Conservation (phyloP, 78 protist species). For the Reticulomyxa filosa region DNA sequence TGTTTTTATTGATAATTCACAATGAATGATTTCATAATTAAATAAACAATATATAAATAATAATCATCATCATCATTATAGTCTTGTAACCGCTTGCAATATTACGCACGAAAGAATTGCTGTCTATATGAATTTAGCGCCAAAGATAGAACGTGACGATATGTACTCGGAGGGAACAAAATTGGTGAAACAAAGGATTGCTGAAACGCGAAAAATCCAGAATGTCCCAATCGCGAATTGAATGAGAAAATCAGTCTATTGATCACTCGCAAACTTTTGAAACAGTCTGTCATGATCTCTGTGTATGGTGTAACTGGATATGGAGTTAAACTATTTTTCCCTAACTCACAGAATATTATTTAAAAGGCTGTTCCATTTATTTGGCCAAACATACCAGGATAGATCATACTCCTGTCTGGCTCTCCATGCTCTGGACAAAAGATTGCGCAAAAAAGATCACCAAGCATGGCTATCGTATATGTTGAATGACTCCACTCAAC, state of each 20-base stretch:
- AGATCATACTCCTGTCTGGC: conserved; percentile 41
- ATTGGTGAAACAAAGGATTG: conserved; percentile 7
- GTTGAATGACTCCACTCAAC: conserved; percentile 72
- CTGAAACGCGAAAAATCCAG: neutral
- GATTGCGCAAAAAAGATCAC: conserved; percentile 12
- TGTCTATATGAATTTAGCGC: conserved; percentile 43
- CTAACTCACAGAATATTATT: too few species aligned
- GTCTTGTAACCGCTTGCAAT: too few species aligned
- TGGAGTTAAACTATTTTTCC: conserved; percentile 59
- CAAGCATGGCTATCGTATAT: neutral
- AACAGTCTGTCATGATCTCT: conserved; percentile 81
- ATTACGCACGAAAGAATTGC: conserved; percentile 73
- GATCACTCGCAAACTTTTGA: conserved; percentile 58
- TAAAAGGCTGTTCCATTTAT: neutral
- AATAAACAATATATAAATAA: too few species aligned
- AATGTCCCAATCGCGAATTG: neutral
- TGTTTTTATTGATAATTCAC: too few species aligned
- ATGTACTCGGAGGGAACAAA: conserved; percentile 20
- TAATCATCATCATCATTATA: too few species aligned
- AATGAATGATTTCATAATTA: conserved; percentile 9
- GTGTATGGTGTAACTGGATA: conserved; percentile 81
- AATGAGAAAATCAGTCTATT: neutral
- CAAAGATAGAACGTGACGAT: conserved; percentile 38
- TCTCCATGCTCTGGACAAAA: conserved; percentile 51
- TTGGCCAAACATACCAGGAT: conserved; percentile 3